A percentile compares a stretch with the other conserved stretches of the same genome.
These are phyloP conservation scores for Kodamaea kakaduensis DNA, from an alignment of 805 yeast genomes.

Conservation along the genomic window DNA sequence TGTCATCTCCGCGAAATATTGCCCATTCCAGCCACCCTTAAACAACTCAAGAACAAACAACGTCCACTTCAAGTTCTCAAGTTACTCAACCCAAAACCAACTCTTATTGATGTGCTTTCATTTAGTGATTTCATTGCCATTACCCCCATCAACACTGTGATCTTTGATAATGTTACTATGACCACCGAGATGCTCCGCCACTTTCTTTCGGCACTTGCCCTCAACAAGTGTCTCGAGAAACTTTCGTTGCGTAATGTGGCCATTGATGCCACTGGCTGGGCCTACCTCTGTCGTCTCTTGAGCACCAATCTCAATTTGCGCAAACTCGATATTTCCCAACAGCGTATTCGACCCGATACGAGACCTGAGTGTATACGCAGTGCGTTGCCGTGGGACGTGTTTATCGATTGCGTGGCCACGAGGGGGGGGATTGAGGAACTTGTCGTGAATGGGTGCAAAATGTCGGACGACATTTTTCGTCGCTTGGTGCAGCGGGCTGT, in stretches of 20 bases:
- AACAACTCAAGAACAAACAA: conserved; percentile 49
- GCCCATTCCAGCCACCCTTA: conserved; percentile 49
- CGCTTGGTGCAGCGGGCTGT: conserved; percentile 41
- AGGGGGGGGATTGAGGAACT: conserved; percentile 56
- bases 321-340: conserved; percentile 56
- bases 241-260: conserved; percentile 54
- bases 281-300: conserved; percentile 45
- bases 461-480: conserved; percentile 39
- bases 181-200: conserved; percentile 52
- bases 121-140: conserved; percentile 56
- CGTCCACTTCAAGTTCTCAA: conserved; percentile 53
- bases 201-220: conserved; percentile 43
- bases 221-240: conserved; percentile 45
- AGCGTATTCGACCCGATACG: conserved; percentile 45
- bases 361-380: conserved; percentile 36
- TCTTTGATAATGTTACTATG: conserved; percentile 55
- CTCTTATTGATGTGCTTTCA: conserved; percentile 53
- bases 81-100: conserved; percentile 55
- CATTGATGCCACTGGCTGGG: conserved; percentile 51
- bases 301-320: conserved; percentile 39
- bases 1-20: conserved; percentile 47
- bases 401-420: conserved; percentile 36
- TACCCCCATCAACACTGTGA: conserved; percentile 51
- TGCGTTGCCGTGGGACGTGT: conserved; percentile 52
- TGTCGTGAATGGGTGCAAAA: conserved; percentile 54